Evolutionary conservation across 306 rosid genomes (phyloP), one percentile per base, ranked within the genome.

Genomic region (Coriaria nepalensis): DNA sequence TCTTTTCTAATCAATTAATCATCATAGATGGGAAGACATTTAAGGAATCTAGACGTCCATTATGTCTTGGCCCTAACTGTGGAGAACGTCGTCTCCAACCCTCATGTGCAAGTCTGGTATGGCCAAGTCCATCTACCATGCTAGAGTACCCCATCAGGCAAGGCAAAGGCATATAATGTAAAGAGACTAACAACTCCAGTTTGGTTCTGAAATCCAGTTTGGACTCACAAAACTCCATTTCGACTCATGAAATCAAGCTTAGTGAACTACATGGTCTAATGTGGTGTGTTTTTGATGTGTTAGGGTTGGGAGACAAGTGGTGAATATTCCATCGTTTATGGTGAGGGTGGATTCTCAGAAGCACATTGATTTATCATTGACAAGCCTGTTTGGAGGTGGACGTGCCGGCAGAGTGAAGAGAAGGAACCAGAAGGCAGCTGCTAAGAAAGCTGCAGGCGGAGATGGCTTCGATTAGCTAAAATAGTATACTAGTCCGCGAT

Each of bases 341-440:
- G 68, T 62, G n/a, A 62, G 68, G 49, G 52, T 68, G 4, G 73
- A 68, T 61, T 68, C 64, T 35, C 56, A 68, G 41, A 68, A 68
- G 62, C 73, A 68, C 64, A 62, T 68, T 1, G 68, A 68, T 29
- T 68, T 68, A 53, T 68, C 73, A 12, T 47, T 56, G 32, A 62
- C 68, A 0, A 68, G 68, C 46, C 73, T 68, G 2, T 62, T 68
- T 6, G 73, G 73, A 7, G 73, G 73, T 52, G 73, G 73, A 8
- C 64, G 65, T 20, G 29, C n/a, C n/a, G n/a, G n/a, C 29, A 20
- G 29, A 20, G 29, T 20, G 29, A 20, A 20, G 29, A n/a, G n/a
- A n/a, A n/a, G n/a, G n/a, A n/a, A n/a, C n/a, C n/a, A n/a, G n/a
- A n/a, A n/a, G n/a, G n/a, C n/a, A n/a, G n/a, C n/a, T n/a, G n/a